phyloP scores from a whole-genome alignment of 2,329 filamentous ascomycete genomes.

The Nigrograna mackinnonii region DNA sequence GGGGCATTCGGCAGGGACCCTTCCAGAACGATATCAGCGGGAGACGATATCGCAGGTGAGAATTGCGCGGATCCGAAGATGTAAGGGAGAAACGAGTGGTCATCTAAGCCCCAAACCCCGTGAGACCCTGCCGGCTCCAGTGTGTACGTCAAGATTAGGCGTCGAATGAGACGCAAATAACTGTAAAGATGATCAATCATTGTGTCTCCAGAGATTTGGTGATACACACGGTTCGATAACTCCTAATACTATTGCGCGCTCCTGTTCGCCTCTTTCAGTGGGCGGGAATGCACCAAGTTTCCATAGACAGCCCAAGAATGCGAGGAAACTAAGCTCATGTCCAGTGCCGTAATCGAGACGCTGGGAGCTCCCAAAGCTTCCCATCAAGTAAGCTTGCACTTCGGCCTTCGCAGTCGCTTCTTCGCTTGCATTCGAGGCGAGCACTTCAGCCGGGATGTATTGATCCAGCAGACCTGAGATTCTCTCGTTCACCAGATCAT shows the following conservation, averaged over 20 bases:
- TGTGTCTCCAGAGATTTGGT: background rate
- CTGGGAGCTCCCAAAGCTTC: conserved; percentile 85
- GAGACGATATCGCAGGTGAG: conserved; percentile 68
- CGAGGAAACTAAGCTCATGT: conserved; percentile 92
- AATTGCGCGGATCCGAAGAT: conserved; percentile 94
- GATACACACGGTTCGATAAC: conserved; percentile 77
- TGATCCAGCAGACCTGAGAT: conserved; percentile 60
- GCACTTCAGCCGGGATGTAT: conserved; percentile 56
- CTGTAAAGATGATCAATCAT: conserved; percentile 45
- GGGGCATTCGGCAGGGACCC: conserved; percentile 73
- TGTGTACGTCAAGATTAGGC: conserved; percentile 85
- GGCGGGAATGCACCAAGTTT: conserved; percentile 79
- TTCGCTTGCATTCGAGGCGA: conserved; percentile 34
- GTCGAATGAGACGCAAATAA: conserved; percentile 79
- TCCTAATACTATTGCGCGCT: conserved; percentile 79
- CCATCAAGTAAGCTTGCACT: conserved; percentile 77
- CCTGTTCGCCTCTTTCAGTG: conserved; percentile 59
- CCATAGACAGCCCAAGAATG: conserved; percentile 89
- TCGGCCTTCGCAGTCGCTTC: conserved; percentile 63
- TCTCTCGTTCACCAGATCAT: conserved; percentile 66
- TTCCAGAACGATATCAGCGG: conserved; percentile 68
- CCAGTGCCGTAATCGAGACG: conserved; percentile 94
- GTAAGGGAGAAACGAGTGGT: conserved; percentile 92
- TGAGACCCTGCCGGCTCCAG: conserved; percentile 95
- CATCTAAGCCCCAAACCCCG: conserved; percentile 98